phyloP scores from a whole-genome alignment of 345 rosid species.

The Eucalyptus erythrocorys region DNA sequence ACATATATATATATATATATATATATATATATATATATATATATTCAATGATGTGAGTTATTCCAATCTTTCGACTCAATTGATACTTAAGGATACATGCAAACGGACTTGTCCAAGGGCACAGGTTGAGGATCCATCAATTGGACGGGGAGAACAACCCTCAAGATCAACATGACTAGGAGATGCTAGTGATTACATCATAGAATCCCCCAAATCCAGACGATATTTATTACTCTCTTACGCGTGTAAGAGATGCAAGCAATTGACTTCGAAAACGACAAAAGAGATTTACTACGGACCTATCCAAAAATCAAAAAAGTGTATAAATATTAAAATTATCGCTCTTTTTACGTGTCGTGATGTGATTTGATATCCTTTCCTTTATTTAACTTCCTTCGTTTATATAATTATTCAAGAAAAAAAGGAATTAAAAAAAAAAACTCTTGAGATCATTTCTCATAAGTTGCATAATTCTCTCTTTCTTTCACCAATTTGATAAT shows the following conservation, averaged over 20 bases:
- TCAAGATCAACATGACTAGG: neutral
- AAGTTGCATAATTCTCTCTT: neutral
- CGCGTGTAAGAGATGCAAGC: neutral
- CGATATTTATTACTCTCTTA: neutral
- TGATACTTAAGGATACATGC: neutral
- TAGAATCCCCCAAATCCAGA: neutral
- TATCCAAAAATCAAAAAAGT: neutral
- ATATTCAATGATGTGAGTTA: neutral
- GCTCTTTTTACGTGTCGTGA: neutral
- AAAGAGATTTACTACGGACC: neutral
- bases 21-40: no score
- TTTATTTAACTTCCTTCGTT: neutral
- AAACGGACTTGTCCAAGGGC: neutral
- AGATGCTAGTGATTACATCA: neutral
- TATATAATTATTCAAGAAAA: neutral
- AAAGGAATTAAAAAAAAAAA: neutral
- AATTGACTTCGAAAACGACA: neutral
- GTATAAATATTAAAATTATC: neutral
- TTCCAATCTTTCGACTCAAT: fast-evolving
- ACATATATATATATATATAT: no score
- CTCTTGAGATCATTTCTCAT: neutral
- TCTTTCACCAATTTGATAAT: neutral
- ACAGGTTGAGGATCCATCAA: neutral
- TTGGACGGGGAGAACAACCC: neutral
- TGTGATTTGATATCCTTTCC: neutral